phyloP scores from a whole-genome alignment of 2,329 filamentous ascomycete species.

The Pseudogymnoascus sp. region DNA sequence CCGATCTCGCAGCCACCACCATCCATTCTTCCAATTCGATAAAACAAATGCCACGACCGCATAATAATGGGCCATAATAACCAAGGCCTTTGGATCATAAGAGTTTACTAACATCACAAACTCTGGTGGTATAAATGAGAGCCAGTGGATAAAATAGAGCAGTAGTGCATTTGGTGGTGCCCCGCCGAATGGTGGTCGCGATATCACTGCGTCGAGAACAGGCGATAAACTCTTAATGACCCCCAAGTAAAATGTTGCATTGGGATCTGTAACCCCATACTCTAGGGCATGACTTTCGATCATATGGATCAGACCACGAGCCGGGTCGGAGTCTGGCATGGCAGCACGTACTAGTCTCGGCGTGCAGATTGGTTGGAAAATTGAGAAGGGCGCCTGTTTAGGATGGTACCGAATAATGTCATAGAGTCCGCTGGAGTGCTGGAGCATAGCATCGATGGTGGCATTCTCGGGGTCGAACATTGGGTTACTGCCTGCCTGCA shows the following conservation, averaged over 20 bases:
- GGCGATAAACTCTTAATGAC: neutral
- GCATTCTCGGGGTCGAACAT: neutral
- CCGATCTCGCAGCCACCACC: conserved; percentile 18
- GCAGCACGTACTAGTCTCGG: conserved; percentile 10
- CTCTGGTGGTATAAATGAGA: conserved; percentile 13
- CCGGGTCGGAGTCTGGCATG: conserved; percentile 12
- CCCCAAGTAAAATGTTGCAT: neutral
- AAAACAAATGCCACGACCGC: conserved; percentile 13
- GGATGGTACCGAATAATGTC: conserved; percentile 11
- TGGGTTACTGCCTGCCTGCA: conserved; percentile 3
- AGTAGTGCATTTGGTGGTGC: conserved; percentile 12
- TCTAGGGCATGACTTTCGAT: neutral
- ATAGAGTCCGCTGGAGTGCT: conserved; percentile 13
- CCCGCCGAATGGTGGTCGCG: neutral
- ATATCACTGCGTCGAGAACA: neutral
- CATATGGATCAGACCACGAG: neutral
- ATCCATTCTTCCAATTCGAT: conserved; percentile 10
- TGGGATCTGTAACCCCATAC: neutral
- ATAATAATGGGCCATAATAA: conserved; percentile 18
- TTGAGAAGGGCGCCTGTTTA: neutral
- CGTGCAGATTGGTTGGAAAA: conserved; percentile 10
- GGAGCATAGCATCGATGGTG: conserved; percentile 14
- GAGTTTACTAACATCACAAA: conserved; percentile 13
- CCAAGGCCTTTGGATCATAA: conserved; percentile 14
- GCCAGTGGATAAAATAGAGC: conserved; percentile 16